These are phyloP conservation scores for Candida freyschussii DNA, from an alignment of 1,139 yeast species.

Conservation along the genomic window DNA sequence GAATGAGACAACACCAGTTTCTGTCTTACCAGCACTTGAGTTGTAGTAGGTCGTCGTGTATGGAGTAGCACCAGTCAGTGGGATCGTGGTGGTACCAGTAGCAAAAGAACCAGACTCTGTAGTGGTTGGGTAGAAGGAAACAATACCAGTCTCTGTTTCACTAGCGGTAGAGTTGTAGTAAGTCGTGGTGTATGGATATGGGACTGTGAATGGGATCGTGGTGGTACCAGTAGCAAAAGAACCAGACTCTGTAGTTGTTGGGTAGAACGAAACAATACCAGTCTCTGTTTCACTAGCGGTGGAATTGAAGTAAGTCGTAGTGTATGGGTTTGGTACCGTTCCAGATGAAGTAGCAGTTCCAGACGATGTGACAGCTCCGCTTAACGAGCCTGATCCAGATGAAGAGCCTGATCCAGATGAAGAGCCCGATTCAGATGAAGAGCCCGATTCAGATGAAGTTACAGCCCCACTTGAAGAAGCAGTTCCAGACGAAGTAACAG, in stretches of 20 bases:
- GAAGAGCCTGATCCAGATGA: too few relatives aligned
- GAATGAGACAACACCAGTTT: slow-evolving; percentile 4
- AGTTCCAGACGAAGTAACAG: too few relatives aligned
- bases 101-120: slow-evolving; percentile 2
- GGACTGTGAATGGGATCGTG: slow-evolving; percentile 1
- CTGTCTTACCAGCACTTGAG: slow-evolving; percentile 1
- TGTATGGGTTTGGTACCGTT: slow-evolving; percentile 7
- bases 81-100: slow-evolving; percentile 2
- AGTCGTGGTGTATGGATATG: slow-evolving; percentile 11
- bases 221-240: slow-evolving; percentile 1
- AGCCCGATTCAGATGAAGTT: too few relatives aligned
- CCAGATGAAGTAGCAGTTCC: slow-evolving; percentile 1
- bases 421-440: too few relatives aligned
- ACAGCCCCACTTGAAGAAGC: too few relatives aligned
- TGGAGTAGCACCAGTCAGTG: background rate
- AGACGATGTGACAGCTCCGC: too few relatives aligned
- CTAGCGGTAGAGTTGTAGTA: slow-evolving; percentile 7
- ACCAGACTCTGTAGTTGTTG: slow-evolving; percentile 7
- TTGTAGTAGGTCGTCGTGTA: slow-evolving; percentile 12
- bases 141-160: slow-evolving; percentile 5
- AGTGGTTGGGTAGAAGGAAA: slow-evolving; percentile 8
- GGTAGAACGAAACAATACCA: slow-evolving; percentile 7
- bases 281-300: slow-evolving; percentile 6
- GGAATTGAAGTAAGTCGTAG: slow-evolving; percentile 10
- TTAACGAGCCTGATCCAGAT: too few relatives aligned